phyloP scores from a whole-genome alignment of 1,284 basidiomycete species.

The Grifola frondosa region DNA sequence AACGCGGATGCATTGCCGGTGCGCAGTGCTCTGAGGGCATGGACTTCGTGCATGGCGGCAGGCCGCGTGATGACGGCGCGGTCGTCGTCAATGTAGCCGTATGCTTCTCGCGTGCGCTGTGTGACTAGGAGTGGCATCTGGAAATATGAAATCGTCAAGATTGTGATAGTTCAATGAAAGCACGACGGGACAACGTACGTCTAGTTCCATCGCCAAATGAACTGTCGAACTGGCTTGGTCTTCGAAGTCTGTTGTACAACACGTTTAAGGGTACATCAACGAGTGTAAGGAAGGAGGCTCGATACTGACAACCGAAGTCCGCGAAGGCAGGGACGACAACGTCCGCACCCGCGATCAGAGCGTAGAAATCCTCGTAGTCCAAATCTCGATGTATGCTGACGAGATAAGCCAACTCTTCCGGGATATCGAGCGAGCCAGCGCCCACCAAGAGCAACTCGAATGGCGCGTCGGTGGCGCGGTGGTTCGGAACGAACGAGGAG shows the following conservation, averaged over 20 bases:
- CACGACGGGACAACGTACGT: no score
- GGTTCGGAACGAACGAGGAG: constrained; percentile 27
- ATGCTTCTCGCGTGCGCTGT: constrained; percentile 33
- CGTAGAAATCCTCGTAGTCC: constrained; percentile 35
- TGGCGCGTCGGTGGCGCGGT: constrained; percentile 24
- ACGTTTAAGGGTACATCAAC: background rate
- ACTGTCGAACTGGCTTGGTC: constrained; percentile 40
- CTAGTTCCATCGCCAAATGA: constrained; percentile 36
- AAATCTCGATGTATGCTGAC: constrained; percentile 32
- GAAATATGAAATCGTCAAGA: background rate
- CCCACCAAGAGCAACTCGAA: constrained; percentile 37
- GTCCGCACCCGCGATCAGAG: constrained; percentile 36
- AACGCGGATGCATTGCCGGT: constrained; percentile 22
- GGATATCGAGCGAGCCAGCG: constrained; percentile 34
- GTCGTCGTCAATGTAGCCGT: constrained; percentile 37
- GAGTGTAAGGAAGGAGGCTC: background rate
- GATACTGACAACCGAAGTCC: constrained; percentile 21
- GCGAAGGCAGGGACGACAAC: constrained; percentile 39
- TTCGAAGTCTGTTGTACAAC: constrained; percentile 24
- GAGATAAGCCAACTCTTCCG: constrained; percentile 33
- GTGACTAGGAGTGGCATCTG: constrained; percentile 39
- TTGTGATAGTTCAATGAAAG: background rate
- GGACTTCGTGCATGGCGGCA: constrained; percentile 37
- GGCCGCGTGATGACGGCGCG: constrained; percentile 37
- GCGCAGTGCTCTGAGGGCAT: constrained; percentile 36